A percentile compares a stretch with the other conserved stretches of the same genome.
phyloP scores from a whole-genome alignment of 192 early-diverging fungal genomes.

The Tieghemiomyces parasiticus region DNA sequence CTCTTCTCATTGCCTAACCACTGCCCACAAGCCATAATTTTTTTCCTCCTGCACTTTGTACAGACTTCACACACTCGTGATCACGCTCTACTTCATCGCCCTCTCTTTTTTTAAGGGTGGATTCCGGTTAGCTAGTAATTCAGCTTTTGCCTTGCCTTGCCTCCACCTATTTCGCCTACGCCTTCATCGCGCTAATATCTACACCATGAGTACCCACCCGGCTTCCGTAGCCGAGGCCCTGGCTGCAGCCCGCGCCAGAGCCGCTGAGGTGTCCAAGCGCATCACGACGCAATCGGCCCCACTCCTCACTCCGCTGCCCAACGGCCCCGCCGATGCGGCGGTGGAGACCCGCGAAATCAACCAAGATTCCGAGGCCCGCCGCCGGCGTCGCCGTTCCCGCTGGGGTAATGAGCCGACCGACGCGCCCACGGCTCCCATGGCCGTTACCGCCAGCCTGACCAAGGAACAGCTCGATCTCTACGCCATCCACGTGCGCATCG shows the following conservation, averaged over 20 bases:
- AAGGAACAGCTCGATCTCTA: conserved; percentile 59
- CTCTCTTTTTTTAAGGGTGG: too few relatives aligned
- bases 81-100: too few relatives aligned
- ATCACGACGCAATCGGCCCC: neutral
- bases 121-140: too few relatives aligned
- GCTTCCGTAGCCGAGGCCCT: conserved; percentile 3
- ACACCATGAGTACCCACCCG: neutral
- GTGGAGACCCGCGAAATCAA: too few relatives aligned
- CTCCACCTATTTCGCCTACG: too few relatives aligned
- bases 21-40: too few relatives aligned
- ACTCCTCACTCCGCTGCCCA: neutral
- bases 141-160: too few relatives aligned
- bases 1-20: too few relatives aligned
- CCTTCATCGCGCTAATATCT: too few relatives aligned
- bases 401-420: conserved; percentile 75
- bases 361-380: conserved; percentile 37
- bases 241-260: conserved; percentile 3
- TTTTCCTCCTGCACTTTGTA: too few relatives aligned
- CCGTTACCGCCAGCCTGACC: conserved; percentile 57
- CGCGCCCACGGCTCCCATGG: conserved; percentile 62
- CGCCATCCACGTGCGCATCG: conserved; percentile 68
- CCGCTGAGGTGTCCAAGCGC: neutral
- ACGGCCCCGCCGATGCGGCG: neutral
- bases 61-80: too few relatives aligned
- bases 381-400: conserved; percentile 67